Evolutionary conservation across 2,329 filamentous ascomycete species (phyloP), one percentile per base, ranked within the genome.

Genomic region (Alternaria tenuissima): DNA sequence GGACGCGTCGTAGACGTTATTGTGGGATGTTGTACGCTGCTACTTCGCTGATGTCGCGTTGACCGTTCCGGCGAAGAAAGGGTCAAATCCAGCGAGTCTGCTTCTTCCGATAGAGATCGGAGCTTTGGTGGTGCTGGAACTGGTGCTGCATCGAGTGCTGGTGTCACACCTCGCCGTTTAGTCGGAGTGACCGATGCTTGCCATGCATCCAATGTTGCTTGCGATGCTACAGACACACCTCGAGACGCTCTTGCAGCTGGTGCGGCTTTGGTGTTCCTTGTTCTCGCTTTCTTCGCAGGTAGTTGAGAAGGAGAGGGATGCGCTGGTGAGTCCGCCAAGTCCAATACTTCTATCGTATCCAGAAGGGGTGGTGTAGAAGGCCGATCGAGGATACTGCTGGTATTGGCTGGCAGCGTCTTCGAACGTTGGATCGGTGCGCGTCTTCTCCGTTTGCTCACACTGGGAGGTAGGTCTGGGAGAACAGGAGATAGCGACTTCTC

Each of bases 401-500:
- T 52, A 20, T 70, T 59, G 1, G 68, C 54, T 0, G 75, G 75
- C 9, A 75, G 63, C 1, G 75, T 78, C 5, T 72, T 70, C 9
- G 75, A 76, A 38, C 76, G 74, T 52, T 76, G 72, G n/a, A 78
- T 73, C 9, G 72, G 75, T 24, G 56, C 70, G 38, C 74, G 64
- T 49, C 67, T 66, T 61, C 71, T 64, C 42, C 74, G 58, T 48
- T 75, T 78, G 16, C 70, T 73, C 5, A 75, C 68, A 34, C 70
- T 77, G 5, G 74, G 47, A 30, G 76, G 71, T 3, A 74, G 26
- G 5, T 76, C 69, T 53, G 62, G 60, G 5, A 65, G 26, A 1
- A 70, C 44, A 11, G 69, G 72, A 7, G 71, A 65, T 6, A 65
- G 58, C 5, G 69, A 65, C 20, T 60, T 68, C 11, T 70, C 65